These are phyloP conservation scores for Diospyros lotus DNA, from an alignment of 148 eudicot species.

Conservation along the genomic window DNA sequence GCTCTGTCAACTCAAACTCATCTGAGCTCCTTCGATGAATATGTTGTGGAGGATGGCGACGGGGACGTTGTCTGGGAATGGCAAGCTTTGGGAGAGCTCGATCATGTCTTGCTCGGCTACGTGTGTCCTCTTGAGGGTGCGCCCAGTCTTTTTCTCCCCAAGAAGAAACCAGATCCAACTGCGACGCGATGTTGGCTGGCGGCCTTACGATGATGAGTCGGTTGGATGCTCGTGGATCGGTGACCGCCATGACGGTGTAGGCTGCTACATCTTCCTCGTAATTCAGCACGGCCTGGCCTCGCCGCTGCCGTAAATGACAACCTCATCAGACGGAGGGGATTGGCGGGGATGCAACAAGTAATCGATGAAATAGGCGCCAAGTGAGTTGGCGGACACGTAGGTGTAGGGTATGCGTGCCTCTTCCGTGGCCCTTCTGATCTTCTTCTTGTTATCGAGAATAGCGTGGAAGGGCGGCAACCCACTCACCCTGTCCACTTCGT, in stretches of 20 bases:
- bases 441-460: conserved; percentile 14
- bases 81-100: conserved; percentile 16
- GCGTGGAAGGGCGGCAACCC: conserved; percentile 16
- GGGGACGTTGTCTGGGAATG: conserved; percentile 16
- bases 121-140: not conserved
- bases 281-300: conserved; percentile 21
- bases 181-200: conserved; percentile 12
- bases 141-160: conserved; percentile 28
- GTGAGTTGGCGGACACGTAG: conserved; percentile 13
- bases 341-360: conserved; percentile 5
- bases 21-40: conserved; percentile 15
- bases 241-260: conserved; percentile 18
- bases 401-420: conserved; percentile 13
- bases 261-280: conserved; percentile 25
- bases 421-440: conserved; percentile 15
- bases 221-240: conserved; percentile 16
- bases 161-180: conserved; percentile 18
- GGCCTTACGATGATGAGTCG: conserved; percentile 20
- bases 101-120: conserved; percentile 19
- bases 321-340: too few species aligned
- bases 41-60: conserved; percentile 13
- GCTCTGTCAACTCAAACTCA: conserved; percentile 20
- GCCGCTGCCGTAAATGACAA: conserved; percentile 20
- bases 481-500: conserved; percentile 10
- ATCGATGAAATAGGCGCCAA: conserved; percentile 10